These are phyloP conservation scores for Mycena vulgaris DNA, from an alignment of 768 basidiomycete species.

Conservation along the genomic window DNA sequence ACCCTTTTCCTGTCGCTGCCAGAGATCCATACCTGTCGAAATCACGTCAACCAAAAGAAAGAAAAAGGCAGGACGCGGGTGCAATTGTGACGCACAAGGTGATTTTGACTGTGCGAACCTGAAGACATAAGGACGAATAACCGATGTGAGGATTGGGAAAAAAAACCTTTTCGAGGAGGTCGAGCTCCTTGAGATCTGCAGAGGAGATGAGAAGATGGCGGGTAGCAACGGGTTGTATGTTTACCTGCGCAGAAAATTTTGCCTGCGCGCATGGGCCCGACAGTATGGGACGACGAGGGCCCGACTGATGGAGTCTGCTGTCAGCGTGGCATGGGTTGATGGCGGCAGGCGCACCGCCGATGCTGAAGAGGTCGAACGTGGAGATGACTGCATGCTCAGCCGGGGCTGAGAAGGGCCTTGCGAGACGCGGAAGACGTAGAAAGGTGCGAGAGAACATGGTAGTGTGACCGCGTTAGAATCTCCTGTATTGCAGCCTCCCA, in stretches of 20 bases:
- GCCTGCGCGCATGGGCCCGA: slow-evolving; percentile 87
- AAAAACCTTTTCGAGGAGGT: slow-evolving; percentile 76
- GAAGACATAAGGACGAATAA: no score
- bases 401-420: slow-evolving; percentile 13
- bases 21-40: slow-evolving; percentile 85
- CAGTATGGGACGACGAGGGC: slow-evolving; percentile 67
- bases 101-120: slow-evolving; percentile 89
- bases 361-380: slow-evolving; percentile 93
- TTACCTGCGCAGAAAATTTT: slow-evolving; percentile 73
- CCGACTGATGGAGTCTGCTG: slow-evolving; percentile 53
- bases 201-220: neutral
- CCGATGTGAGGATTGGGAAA: slow-evolving; percentile 10
- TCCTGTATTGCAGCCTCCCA: no score
- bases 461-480: neutral
- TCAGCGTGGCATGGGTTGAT: slow-evolving; percentile 9
- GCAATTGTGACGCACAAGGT: slow-evolving; percentile 66
- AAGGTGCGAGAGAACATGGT: neutral
- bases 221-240: neutral
- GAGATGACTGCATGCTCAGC: slow-evolving; percentile 93
- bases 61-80: neutral
- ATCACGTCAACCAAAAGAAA: neutral
- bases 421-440: slow-evolving; percentile 6
- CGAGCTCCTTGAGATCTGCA: slow-evolving; percentile 76
- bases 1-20: slow-evolving; percentile 95
- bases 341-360: slow-evolving; percentile 71